Evolutionary conservation across 768 basidiomycete species (phyloP).

Genomic region (Psilocybe tampanensis): DNA sequence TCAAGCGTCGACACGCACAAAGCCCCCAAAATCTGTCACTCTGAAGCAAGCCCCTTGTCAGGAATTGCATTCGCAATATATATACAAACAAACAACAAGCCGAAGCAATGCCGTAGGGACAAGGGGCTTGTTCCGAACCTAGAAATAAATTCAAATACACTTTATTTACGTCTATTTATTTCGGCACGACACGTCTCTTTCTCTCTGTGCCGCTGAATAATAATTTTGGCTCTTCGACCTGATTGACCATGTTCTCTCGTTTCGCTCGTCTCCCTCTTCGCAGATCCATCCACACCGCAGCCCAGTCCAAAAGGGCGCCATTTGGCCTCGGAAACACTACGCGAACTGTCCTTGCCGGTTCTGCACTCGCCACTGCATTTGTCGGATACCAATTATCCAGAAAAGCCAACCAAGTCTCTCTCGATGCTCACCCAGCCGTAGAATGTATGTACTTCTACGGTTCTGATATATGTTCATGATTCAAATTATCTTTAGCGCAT

Average conservation of each 20-base stretch:
- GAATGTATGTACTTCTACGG: conserved; percentile 21
- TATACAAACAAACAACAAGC: no score
- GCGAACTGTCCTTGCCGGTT: conserved; percentile 42
- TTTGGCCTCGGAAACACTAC: conserved; percentile 24
- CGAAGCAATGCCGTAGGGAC: no score
- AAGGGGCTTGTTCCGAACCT: no score
- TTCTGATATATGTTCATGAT: background rate
- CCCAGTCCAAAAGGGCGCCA: conserved; percentile 15
- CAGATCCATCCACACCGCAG: conserved; percentile 52
- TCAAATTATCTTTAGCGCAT: background rate
- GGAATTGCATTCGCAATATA: no score
- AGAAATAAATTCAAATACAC: background rate
- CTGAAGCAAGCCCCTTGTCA: no score
- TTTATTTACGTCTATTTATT: conserved; percentile 22
- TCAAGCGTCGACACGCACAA: no score
- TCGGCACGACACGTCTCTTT: conserved; percentile 12
- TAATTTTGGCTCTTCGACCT: conserved; percentile 14
- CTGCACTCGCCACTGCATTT: conserved; percentile 47
- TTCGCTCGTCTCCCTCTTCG: conserved; percentile 55
- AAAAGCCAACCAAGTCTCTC: conserved; percentile 42
- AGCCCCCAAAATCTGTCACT: no score
- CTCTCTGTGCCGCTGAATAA: conserved; percentile 8
- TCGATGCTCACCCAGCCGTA: conserved; percentile 39
- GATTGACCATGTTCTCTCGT: conserved; percentile 51
- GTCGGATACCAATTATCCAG: conserved; percentile 50